These are phyloP conservation scores for Solanum bukasovii DNA, from an alignment of 257 asterid species.

Conservation along the genomic window DNA sequence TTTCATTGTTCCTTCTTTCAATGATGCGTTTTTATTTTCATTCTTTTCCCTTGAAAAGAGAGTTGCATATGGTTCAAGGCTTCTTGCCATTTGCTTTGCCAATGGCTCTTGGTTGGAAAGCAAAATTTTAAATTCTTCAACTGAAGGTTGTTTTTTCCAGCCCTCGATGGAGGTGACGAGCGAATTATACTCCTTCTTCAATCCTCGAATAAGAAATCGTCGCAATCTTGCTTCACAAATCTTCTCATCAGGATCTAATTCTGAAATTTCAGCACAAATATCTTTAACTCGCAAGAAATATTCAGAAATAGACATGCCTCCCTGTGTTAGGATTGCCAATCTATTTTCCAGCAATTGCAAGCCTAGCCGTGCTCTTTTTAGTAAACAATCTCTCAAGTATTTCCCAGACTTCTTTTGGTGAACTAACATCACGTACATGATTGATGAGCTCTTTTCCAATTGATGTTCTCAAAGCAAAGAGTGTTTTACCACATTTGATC, in stretches of 20 bases:
- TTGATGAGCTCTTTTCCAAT: background rate
- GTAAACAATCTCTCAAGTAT: background rate
- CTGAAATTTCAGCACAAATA: background rate
- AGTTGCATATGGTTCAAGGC: background rate
- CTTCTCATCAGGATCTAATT: background rate
- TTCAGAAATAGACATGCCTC: background rate
- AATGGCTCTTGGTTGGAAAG: background rate
- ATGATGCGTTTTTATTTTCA: background rate
- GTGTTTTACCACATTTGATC: background rate
- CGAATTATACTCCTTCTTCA: background rate
- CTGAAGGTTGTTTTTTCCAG: background rate
- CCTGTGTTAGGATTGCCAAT: background rate
- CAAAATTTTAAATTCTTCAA: background rate
- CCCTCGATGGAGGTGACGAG: background rate
- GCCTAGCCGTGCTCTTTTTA: background rate
- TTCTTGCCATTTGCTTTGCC: background rate
- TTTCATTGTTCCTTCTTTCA: background rate
- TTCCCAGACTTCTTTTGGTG: background rate
- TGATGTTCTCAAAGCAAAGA: background rate
- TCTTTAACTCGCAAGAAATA: background rate
- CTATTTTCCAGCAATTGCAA: no score
- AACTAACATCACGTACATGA: background rate
- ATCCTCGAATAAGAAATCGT: background rate
- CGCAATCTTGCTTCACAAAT: background rate
- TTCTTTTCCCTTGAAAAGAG: background rate